phyloP scores from a whole-genome alignment of 2,329 filamentous ascomycete genomes.

The Cordyceps cicadae region DNA sequence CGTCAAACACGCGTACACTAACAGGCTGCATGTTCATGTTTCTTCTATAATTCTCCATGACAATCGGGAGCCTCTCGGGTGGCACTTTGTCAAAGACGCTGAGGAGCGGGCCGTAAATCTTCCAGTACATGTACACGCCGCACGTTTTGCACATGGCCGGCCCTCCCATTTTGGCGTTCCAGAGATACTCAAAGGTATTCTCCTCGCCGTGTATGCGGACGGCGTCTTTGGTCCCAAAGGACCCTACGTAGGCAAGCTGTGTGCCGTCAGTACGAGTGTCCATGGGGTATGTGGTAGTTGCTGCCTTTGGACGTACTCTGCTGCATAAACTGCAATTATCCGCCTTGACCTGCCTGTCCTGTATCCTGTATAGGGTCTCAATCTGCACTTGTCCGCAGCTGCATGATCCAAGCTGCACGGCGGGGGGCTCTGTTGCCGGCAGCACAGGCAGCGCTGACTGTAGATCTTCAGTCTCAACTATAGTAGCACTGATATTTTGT shows the following conservation, averaged over 20 bases:
- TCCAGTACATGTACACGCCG: constrained; percentile 22
- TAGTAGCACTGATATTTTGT: neutral
- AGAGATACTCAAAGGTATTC: constrained; percentile 20
- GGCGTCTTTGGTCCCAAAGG: constrained; percentile 21
- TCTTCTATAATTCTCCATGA: constrained; percentile 16
- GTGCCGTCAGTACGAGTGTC: neutral
- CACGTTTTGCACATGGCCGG: constrained; percentile 21
- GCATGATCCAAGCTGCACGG: constrained; percentile 19
- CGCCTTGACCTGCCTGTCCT: constrained; percentile 33
- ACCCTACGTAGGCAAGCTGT: constrained; percentile 21
- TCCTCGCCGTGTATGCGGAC: constrained; percentile 21
- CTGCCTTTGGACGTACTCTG: constrained; percentile 15
- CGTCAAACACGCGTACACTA: constrained; percentile 19
- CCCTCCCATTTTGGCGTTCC: constrained; percentile 17
- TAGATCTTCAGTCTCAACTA: neutral
- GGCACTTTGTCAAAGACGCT: constrained; percentile 21
- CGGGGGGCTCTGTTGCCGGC: neutral
- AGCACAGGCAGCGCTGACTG: neutral
- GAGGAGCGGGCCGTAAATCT: constrained; percentile 23
- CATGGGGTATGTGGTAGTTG: too few species aligned
- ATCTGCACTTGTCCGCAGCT: constrained; percentile 20
- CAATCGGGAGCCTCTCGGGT: constrained; percentile 18
- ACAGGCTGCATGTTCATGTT: constrained; percentile 21
- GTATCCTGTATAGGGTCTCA: constrained; percentile 21
- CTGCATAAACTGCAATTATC: constrained; percentile 28